Evolutionary conservation across 2,329 filamentous ascomycete species (phyloP), one percentile per base, ranked within the genome.

Genomic region (Trichoderma sp.): DNA sequence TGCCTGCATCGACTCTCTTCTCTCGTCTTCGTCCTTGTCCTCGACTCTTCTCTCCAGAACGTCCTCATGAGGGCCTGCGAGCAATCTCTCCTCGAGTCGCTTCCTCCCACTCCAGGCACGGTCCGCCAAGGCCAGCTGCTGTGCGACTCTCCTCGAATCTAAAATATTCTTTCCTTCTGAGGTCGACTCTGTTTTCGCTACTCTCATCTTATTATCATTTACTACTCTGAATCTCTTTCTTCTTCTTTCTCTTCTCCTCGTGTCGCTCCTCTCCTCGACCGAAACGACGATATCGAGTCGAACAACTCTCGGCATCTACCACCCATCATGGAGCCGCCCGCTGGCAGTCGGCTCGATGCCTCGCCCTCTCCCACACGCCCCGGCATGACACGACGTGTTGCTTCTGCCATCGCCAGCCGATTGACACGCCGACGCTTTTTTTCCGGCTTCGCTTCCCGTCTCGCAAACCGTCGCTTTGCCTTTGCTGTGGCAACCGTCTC

Each of bases 401-500:
- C 51, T 11, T 39, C 64, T 39, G 66, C 66, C n/a, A 28, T 68
- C 5, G 66, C 66, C 16, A 58, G 51, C 24, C 52, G 66, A n/a
- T 37, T 68, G 14, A 43, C 66, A 28, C 66, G 59, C 11, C 49
- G 66, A 34, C 66, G 66, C 5, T 32, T 65, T 2, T 24, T 65
- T 14, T 18, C 37, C 26, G 59, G 51, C 18, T 14, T 65, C 21
- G 66, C 60, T 46, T 58, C 37, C 28, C 66, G 66, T 37, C 58
- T 65, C 46, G 59, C 59, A 37, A 68, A 68, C 30, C 66, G 51
- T 1, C 66, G 66, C 3, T 75, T 75, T 32, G 67, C 73, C 30
- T 74, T 75, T 55, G 59, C 73, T 21, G 55, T 75, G n/a, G 70
- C 69, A 10, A 69, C 70, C 3, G 67, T 75, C 68, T 52, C 73